These are phyloP conservation scores for Infundibulicybe gibba DNA, from an alignment of 768 basidiomycete species.

Conservation along the genomic window DNA sequence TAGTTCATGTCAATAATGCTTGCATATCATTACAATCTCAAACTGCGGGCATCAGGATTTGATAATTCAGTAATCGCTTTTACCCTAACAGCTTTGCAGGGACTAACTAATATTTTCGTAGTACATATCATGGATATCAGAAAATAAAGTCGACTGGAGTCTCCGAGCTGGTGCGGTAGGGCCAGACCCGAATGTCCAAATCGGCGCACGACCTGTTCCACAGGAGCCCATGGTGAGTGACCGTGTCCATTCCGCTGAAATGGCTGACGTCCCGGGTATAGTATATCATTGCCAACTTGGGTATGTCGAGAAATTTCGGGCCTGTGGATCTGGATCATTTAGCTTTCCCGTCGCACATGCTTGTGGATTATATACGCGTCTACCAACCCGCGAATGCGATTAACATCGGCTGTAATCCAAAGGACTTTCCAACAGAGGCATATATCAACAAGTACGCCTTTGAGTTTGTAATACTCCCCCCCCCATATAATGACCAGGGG, in stretches of 20 bases:
- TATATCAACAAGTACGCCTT: conserved; percentile 62
- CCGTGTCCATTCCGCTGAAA: background rate
- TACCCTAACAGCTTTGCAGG: conserved; percentile 28
- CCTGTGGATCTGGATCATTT: conserved; percentile 65
- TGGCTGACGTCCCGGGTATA: conserved; percentile 18
- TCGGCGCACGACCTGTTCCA: conserved; percentile 66
- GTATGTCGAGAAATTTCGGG: conserved; percentile 79
- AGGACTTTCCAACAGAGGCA: conserved; percentile 59
- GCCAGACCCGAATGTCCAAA: conserved; percentile 53
- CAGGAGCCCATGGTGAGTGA: conserved; percentile 80
- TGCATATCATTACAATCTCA: too few species aligned
- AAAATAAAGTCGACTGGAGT: conserved; percentile 71
- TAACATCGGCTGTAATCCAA: conserved; percentile 74
- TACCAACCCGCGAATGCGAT: conserved; percentile 63
- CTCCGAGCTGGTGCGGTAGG: conserved; percentile 65
- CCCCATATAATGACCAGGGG: conserved; percentile 1
- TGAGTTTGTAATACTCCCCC: background rate
- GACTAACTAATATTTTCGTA: conserved; percentile 14
- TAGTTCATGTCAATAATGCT: background rate
- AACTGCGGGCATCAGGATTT: conserved; percentile 39
- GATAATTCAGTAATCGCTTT: conserved; percentile 50
- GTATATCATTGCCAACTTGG: conserved; percentile 83
- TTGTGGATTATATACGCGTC: conserved; percentile 55
- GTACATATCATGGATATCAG: conserved; percentile 86
- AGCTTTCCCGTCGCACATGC: conserved; percentile 58